Evolutionary conservation across 768 basidiomycete genomes (phyloP), one percentile per base, ranked within the genome.

Genomic region (Mycena chlorophos): DNA sequence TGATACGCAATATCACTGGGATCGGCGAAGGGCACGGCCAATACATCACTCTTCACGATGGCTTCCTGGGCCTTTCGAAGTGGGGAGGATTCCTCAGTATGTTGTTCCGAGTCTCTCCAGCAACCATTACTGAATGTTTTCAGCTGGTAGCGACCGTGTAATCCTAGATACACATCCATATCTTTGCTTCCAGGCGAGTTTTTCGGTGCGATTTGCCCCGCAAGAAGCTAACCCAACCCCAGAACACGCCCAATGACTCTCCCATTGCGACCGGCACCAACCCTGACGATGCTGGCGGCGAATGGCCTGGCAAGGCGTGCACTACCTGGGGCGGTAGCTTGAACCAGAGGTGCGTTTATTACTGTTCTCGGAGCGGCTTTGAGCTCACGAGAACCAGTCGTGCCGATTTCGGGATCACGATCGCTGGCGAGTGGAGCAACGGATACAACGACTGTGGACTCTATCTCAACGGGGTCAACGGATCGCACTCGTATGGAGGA

Each of bases 1-100:
- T 84, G 72, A 82, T 93, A 52, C 84, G 90, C 37, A 70, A 71
- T 19, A 86, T 92, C 61, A 89, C 88, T 30, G 91, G 91, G 19
- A 65, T 78, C 40, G 92, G 92, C 1, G 85, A 77, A 59, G 88
- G 73, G 58, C 85, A 69, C 59, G 88, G 73, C 58, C 85, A 69
- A 67, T 83, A 75, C 69, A 81, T 91, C 52, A 66, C 71, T 23
- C 67, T 75, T 31, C 81, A 83, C 64, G 80, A 83, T 54, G 78
- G 77, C 37, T 82, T 83, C 66, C 54, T 66, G 16, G 78, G 77
- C 56, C 65, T 74, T 49, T 56, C 46, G 31, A 65, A 54, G 28
- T 82, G 81, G 79, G 72, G 71, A 38, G 73, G 68, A 27, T 79
- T 77, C 57, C 52, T 78, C 51, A n/a, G n/a, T n/a, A n/a, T n/a